Percentiles rank a stretch among this genome's conserved stretches.
Evolutionary conservation across 495 filamentous ascomycete genomes (phyloP).

Genomic region (Parathielavia hyrcaniae): DNA sequence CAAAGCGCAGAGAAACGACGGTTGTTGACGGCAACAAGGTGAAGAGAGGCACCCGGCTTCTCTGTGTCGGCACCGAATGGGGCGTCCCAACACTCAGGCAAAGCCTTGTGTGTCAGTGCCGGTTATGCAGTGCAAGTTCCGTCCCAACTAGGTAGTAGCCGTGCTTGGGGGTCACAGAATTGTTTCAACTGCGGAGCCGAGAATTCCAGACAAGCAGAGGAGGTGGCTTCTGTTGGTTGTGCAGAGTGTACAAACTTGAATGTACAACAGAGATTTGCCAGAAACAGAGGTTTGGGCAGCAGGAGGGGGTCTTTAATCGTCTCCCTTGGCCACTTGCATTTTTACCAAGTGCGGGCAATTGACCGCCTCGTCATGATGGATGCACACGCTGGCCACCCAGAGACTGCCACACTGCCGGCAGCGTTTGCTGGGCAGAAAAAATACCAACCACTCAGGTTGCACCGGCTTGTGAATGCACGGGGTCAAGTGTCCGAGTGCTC

Average conservation of each 20-base stretch:
- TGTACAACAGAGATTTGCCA: neutral
- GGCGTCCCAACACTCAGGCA: no score
- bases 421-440: no score
- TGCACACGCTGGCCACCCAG: neutral
- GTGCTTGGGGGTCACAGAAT: neutral
- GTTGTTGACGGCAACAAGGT: neutral
- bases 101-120: neutral
- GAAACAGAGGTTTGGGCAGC: neutral
- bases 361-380: neutral
- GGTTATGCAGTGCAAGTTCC: constrained; percentile 9
- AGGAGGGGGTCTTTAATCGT: constrained; percentile 4
- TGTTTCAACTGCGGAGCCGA: constrained; percentile 5
- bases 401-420: neutral
- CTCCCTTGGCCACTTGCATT: neutral
- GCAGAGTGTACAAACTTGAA: neutral
- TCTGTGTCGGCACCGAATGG: no score
- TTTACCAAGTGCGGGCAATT: constrained; percentile 1
- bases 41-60: neutral
- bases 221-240: neutral
- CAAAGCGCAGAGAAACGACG: no score
- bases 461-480: no score
- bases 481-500: no score
- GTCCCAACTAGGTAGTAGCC: neutral
- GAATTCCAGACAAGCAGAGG: constrained; percentile 1
- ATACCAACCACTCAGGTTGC: no score